These are phyloP conservation scores for Fomitopsis schrenkii DNA, from an alignment of 1,284 basidiomycete genomes.

Conservation along the genomic window DNA sequence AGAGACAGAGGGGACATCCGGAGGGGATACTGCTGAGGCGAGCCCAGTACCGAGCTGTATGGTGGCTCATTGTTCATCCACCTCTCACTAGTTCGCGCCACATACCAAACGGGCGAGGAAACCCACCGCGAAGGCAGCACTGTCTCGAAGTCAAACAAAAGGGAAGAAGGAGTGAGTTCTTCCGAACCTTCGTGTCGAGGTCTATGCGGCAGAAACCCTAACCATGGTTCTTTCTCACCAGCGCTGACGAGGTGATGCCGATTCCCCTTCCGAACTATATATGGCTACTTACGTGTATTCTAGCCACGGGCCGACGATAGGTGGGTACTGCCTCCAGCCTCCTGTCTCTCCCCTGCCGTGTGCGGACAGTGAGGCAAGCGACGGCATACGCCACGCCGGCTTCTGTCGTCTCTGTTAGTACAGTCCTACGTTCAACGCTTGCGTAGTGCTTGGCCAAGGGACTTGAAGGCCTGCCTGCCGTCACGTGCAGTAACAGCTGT, in stretches of 20 bases:
- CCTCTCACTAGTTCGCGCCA: conserved; percentile 8
- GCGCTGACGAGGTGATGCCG: conserved; percentile 15
- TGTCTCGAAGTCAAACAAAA: conserved; percentile 18
- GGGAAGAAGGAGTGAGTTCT: neutral
- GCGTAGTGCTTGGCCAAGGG: neutral
- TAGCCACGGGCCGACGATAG: conserved; percentile 9
- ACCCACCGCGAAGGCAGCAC: conserved; percentile 22
- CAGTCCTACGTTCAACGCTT: neutral
- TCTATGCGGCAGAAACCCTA: neutral
- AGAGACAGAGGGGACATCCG: neutral
- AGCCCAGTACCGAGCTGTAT: neutral
- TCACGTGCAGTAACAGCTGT: conserved; percentile 5
- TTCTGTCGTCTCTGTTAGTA: too few species aligned
- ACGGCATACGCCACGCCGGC: neutral
- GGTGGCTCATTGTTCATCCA: neutral
- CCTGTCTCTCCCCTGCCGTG: neutral
- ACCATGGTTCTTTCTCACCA: neutral
- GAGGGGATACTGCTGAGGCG: neutral
- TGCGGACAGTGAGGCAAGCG: neutral
- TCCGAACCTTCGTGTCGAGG: neutral
- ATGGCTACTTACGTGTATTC: conserved; percentile 16
- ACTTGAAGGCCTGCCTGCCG: neutral
- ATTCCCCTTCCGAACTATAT: conserved; percentile 7
- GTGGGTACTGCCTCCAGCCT: conserved; percentile 4
- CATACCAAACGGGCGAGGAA: conserved; percentile 18